A percentile compares a stretch with the other conserved stretches of the same genome.
Evolutionary conservation across 2,329 filamentous ascomycete species (phyloP).

Genomic region (Cladosporium sp.): DNA sequence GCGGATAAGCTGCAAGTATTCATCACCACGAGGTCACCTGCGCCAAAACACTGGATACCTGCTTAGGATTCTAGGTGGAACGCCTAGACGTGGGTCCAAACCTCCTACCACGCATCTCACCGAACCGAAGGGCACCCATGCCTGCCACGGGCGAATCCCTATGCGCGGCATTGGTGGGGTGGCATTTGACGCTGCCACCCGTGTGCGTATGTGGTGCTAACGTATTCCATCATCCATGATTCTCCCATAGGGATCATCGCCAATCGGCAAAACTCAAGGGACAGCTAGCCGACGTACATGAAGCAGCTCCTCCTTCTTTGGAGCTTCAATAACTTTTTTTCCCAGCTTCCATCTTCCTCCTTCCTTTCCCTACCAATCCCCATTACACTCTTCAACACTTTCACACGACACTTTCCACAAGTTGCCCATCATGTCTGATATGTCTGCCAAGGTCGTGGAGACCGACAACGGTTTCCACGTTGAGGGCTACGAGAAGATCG

Average conservation of each 20-base stretch:
- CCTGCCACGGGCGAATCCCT: constrained; percentile 1
- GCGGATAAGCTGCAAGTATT: constrained; percentile 4
- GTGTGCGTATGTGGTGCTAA: constrained; percentile 3
- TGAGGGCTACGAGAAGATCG: constrained; percentile 70
- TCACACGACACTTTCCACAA: constrained; percentile 13
- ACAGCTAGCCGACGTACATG: constrained; percentile 6
- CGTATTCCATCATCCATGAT: constrained; percentile 11
- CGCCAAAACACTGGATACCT: constrained; percentile 4
- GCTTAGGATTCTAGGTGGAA: constrained; percentile 9
- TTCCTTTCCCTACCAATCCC: constrained; percentile 12
- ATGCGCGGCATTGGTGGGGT: constrained; percentile 12
- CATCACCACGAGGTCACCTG: constrained; percentile 11
- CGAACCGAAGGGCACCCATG: constrained; percentile 1
- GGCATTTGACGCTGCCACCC: constrained; percentile 1
- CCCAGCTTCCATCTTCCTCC: constrained; percentile 8
- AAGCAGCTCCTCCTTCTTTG: constrained; percentile 1
- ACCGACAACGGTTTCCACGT: constrained; percentile 65
- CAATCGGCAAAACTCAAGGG: not conserved
- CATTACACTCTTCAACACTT: constrained; percentile 9
- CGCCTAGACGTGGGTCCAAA: constrained; percentile 9
- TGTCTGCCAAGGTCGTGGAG: constrained; percentile 61
- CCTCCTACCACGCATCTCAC: constrained; percentile 2
- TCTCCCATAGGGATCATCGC: constrained; percentile 9
- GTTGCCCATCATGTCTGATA: constrained; percentile 57
- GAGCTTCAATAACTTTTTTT: constrained; percentile 8